Conservation (phyloP, 176 grass and related monocot species). For the Thinopyrum elongatum region DNA sequence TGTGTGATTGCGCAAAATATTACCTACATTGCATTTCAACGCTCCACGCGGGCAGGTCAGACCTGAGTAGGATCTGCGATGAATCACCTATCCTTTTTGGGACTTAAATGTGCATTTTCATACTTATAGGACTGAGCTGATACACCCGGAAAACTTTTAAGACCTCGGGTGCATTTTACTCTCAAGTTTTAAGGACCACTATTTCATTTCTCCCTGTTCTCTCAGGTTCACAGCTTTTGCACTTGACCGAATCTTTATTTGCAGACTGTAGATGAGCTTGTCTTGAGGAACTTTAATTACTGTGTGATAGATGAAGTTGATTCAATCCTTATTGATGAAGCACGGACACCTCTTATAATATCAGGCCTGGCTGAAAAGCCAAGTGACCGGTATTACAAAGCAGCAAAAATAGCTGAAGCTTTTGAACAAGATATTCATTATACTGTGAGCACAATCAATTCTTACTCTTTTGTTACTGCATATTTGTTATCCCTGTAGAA, state of each 20-base stretch:
- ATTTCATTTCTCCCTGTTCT: slow-evolving; percentile 3
- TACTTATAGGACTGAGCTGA: neutral
- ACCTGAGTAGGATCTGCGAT: neutral
- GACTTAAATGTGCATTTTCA: neutral
- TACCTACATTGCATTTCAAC: neutral
- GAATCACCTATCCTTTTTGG: neutral
- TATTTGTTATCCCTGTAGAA: slow-evolving; percentile 14
- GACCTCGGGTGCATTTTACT: neutral
- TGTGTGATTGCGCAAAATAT: neutral
- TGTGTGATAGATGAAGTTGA: slow-evolving; percentile 99
- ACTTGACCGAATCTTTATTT: slow-evolving; percentile 32
- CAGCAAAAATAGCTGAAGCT: slow-evolving; percentile 92
- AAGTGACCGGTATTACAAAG: slow-evolving; percentile 90
- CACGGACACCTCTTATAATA: slow-evolving; percentile 97
- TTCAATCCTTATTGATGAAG: slow-evolving; percentile 99
- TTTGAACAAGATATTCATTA: slow-evolving; percentile 97
- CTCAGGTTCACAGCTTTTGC: neutral
- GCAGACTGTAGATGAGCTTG: slow-evolving; percentile 96
- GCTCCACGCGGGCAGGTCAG: neutral
- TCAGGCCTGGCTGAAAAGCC: slow-evolving; percentile 92
- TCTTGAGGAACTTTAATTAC: slow-evolving; percentile 95
- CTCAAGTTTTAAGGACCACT: neutral
- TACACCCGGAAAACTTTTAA: neutral
- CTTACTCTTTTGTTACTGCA: slow-evolving; percentile 4
- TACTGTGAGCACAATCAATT: slow-evolving; percentile 54